Percentiles rank a stretch among this genome's conserved stretches.
Conservation (phyloP, 2,329 filamentous ascomycete genomes). For the Talaromyces piceae region DNA sequence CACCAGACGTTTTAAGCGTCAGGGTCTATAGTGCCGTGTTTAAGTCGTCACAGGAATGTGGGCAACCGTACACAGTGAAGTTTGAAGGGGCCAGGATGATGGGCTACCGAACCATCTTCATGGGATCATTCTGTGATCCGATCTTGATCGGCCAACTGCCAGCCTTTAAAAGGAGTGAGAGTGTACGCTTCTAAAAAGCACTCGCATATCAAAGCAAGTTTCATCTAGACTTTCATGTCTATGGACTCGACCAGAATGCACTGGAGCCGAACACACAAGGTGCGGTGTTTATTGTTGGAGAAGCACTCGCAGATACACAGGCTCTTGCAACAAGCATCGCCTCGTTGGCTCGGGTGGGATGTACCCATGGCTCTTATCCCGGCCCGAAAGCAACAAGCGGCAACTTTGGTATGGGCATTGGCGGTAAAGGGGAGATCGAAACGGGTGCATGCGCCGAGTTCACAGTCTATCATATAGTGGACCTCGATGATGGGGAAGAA, state of each 20-base stretch:
- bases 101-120: conserved; percentile 3
- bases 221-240: background rate
- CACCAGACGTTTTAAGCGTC: conserved; percentile 30
- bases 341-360: background rate
- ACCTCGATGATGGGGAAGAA: conserved; percentile 5
- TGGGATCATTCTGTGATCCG: conserved; percentile 6
- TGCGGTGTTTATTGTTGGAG: background rate
- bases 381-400: background rate
- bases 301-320: background rate
- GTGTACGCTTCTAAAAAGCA: background rate
- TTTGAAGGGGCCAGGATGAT: conserved; percentile 1
- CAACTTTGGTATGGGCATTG: conserved; percentile 1
- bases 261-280: background rate
- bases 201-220: background rate
- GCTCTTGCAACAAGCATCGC: background rate
- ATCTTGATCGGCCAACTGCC: conserved; percentile 1
- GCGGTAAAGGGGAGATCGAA: background rate
- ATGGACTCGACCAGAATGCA: background rate
- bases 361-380: background rate
- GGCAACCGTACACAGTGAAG: conserved; percentile 1
- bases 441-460: background rate
- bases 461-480: conserved; percentile 6
- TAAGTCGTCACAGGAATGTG: background rate
- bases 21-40: conserved; percentile 26
- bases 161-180: background rate